A percentile compares a stretch with the other conserved stretches of the same genome.
phyloP scores from a whole-genome alignment of 108 stramenopile species.

The Skeletonema costatum region DNA sequence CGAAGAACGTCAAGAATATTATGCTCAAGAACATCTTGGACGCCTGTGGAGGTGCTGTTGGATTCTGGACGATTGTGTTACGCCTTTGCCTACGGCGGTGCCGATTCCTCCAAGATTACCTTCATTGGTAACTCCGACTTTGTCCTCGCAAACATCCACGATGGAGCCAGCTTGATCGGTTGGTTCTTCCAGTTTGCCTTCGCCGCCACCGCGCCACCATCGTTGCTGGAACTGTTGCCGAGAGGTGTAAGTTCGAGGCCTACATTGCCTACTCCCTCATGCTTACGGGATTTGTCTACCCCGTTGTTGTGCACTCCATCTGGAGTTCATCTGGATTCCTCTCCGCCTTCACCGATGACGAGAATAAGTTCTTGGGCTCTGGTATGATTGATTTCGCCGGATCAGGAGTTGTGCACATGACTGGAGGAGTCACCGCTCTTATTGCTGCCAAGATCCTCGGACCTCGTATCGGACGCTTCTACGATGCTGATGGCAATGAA shows the following conservation, averaged over 20 bases:
- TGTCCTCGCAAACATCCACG: conserved; percentile 15
- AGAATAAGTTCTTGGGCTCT: conserved; percentile 53
- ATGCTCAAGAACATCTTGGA: conserved; percentile 73
- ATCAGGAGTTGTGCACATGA: conserved; percentile 70
- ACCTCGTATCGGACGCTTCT: conserved; percentile 80
- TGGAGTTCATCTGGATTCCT: too few species aligned
- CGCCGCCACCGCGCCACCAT: conserved; percentile 76
- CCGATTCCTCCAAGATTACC: conserved; percentile 12
- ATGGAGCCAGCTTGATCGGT: conserved; percentile 50
- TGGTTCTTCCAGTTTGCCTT: conserved; percentile 84
- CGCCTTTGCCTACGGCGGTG: conserved; percentile 56
- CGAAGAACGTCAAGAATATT: conserved; percentile 65
- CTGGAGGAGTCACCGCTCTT: conserved; percentile 85
- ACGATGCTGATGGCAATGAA: conserved; percentile 70
- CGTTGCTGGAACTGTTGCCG: conserved; percentile 68
- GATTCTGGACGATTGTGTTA: conserved; percentile 64
- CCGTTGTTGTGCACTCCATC: too few species aligned
- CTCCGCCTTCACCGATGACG: too few species aligned
- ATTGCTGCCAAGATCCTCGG: conserved; percentile 85
- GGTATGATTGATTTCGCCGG: conserved; percentile 84
- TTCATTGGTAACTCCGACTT: conserved; percentile 46
- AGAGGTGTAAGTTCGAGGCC: conserved; percentile 74
- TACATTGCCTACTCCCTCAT: conserved; percentile 75
- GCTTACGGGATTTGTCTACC: too few species aligned
- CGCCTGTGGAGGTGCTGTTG: conserved; percentile 56